Evolutionary conservation across 2,329 filamentous ascomycete species (phyloP), one percentile per base, ranked within the genome.

Genomic region (Claviceps sorghi): DNA sequence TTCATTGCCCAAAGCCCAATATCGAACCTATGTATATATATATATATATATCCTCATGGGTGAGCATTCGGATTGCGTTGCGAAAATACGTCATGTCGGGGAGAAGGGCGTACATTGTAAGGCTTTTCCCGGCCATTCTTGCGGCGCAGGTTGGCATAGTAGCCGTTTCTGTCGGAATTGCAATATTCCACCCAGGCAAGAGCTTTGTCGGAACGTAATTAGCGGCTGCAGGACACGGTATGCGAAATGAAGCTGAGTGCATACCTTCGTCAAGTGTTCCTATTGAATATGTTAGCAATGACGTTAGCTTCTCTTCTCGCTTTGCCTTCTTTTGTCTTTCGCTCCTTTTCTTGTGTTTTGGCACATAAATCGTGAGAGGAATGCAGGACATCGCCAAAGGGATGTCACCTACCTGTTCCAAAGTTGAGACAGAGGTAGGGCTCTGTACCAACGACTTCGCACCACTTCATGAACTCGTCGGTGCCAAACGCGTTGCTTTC

Each of bases 381-480:
- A n/a, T 15, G 42, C 42, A 22, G 13, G 15, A 17, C 7, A 44
- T 38, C 2, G 15, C 36, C 36, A n/a, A 15, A 45, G 29, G 9
- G 6, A 38, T 36, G 19, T 48, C 10, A 21, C 45, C 7, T 21
- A 36, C 45, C 45, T 48, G 45, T 48, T 36, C 45, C 45, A 36
- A 48, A 48, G 13, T 48, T 48, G 7, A 48, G 45, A 48, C 45
- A 48, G 4, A 48, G 45, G 19, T 48, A 48, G 30, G 45, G 45
- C 19, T 48, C 30, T 36, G 45, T 48, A 19, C 45, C 45, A 17
- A 48, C 45, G 6, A 48, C 19, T 22, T 48, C 45, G 15, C 45
- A 48, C 45, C 45, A 48, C 22, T 48, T 48, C 45, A 48, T 48
- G 19, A 48, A 48, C 45, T 48, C 45, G 45, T 48, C 45, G 6